A percentile compares a stretch with the other conserved stretches of the same genome.
phyloP scores from a whole-genome alignment of 1,284 basidiomycete species.

The Cystobasidiaceae sp. region DNA sequence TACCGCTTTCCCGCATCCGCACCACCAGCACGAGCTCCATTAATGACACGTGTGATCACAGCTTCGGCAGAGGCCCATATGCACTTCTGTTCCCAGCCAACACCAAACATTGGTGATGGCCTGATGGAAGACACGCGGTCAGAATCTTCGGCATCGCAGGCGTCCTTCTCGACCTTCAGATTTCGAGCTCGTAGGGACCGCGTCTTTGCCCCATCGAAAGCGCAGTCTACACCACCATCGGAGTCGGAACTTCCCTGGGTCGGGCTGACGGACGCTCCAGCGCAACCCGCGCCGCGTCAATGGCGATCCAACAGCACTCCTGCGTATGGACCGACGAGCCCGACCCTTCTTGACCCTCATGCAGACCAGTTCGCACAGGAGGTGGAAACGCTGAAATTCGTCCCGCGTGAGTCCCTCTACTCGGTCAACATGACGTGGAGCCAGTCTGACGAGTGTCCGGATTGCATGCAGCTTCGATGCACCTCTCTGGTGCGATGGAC shows the following conservation, averaged over 20 bases:
- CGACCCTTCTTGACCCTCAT: conserved; percentile 10
- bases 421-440: too few relatives aligned
- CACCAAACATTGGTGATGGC: too few relatives aligned
- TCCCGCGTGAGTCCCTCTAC: conserved; percentile 21
- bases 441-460: too few relatives aligned
- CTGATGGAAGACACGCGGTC: not conserved
- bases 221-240: not conserved
- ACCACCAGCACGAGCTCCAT: too few relatives aligned
- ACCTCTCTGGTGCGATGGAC: not conserved
- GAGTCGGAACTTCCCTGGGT: not conserved
- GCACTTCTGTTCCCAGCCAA: too few relatives aligned
- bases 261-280: not conserved
- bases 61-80: too few relatives aligned
- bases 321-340: not conserved
- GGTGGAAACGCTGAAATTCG: not conserved
- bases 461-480: conserved; percentile 1
- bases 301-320: not conserved
- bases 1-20: too few relatives aligned
- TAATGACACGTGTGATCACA: too few relatives aligned
- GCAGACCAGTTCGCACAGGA: conserved; percentile 1
- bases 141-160: not conserved
- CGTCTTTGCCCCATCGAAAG: not conserved
- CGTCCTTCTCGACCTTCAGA: not conserved
- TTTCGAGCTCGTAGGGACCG: not conserved
- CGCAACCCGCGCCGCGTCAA: not conserved